Evolutionary conservation across 2,329 filamentous ascomycete species (phyloP), one percentile per base, ranked within the genome.

Genomic region (Pseudogymnoascus sp.): DNA sequence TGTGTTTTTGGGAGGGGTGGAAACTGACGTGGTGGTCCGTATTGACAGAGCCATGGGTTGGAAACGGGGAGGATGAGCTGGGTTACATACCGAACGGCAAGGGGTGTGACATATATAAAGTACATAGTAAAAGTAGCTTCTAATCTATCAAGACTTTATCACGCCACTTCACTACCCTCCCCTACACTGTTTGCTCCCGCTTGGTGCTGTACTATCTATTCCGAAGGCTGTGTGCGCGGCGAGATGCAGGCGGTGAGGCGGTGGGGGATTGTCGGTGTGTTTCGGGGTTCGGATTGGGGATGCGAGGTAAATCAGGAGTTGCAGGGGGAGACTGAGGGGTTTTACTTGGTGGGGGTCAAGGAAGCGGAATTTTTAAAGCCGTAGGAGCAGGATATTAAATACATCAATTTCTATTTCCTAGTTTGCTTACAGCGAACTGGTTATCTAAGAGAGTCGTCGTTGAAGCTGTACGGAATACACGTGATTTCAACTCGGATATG

Each of bases 41-140:
- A 9, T 28, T 23, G 44, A 31, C 23, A 50, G 23, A 4, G n/a
- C 23, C 23, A 17, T 28, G 47, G 15, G 47, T 6, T 31, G 47
- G 40, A 13, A 44, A 13, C 17, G 17, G 38, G 19, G n/a, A n/a
- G 23, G 13, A 11, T 19, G 2, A 10, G 53, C 11, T 42, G 31
- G 38, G 19, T 61, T 61, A 42, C n/a, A 61, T 40, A 42, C 38
- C 59, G 59, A 42, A 28, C 31, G n/a, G 31, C 59, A 38, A 53
- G 47, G 44, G 47, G 26, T 28, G 47, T 31, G 15, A 53, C 26
- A 50, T 26, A 50, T 53, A 53, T 53, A 13, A 53, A 53, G 26
- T 28, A 53, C 47, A 53, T 53, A 53, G 15, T 31, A 31, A 53
- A 53, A 31, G 47, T 53, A 53, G n/a, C 11, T 53, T 53, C 26